Evolutionary conservation across 257 asterid species (phyloP).

Genomic region (Jacaranda copaia): DNA sequence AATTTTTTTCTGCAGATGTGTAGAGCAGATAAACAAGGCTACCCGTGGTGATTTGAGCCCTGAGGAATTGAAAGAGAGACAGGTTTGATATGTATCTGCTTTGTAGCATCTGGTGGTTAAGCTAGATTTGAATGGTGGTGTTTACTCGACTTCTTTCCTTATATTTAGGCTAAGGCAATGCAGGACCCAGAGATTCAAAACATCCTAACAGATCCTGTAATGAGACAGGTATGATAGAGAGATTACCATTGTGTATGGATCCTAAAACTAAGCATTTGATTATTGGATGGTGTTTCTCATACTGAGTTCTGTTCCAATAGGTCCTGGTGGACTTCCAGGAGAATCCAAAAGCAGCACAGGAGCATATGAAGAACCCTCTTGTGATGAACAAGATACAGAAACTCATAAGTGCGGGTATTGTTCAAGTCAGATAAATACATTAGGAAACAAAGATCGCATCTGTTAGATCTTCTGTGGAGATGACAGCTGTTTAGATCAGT

Average conservation of each 20-base stretch:
- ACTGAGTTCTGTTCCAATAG: conserved; percentile 40
- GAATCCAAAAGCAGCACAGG: conserved; percentile 83
- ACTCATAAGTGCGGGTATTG: conserved; percentile 85
- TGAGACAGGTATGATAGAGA: conserved; percentile 78
- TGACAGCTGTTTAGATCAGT: neutral
- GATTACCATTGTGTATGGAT: neutral
- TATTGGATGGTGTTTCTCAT: neutral
- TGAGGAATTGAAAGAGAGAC: conserved; percentile 96
- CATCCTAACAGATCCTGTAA: conserved; percentile 90
- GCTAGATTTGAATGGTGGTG: neutral
- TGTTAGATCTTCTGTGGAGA: neutral
- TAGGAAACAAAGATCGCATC: neutral
- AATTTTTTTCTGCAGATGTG: conserved; percentile 61
- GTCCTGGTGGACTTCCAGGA: conserved; percentile 83
- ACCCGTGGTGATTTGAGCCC: conserved; percentile 93
- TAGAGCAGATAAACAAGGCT: conserved; percentile 84
- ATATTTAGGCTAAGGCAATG: conserved; percentile 82
- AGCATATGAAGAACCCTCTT: conserved; percentile 82
- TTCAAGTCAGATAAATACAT: conserved; percentile 62
- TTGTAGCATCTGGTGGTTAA: neutral
- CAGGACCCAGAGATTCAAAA: conserved; percentile 96
- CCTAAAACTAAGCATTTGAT: neutral
- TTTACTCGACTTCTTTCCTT: neutral
- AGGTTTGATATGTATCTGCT: conserved; percentile 54
- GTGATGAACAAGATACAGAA: conserved; percentile 95